Percentiles rank a stretch among this genome's conserved stretches.
phyloP scores from a whole-genome alignment of 2,329 filamentous ascomycete genomes.

The Metarhizium brunneum region DNA sequence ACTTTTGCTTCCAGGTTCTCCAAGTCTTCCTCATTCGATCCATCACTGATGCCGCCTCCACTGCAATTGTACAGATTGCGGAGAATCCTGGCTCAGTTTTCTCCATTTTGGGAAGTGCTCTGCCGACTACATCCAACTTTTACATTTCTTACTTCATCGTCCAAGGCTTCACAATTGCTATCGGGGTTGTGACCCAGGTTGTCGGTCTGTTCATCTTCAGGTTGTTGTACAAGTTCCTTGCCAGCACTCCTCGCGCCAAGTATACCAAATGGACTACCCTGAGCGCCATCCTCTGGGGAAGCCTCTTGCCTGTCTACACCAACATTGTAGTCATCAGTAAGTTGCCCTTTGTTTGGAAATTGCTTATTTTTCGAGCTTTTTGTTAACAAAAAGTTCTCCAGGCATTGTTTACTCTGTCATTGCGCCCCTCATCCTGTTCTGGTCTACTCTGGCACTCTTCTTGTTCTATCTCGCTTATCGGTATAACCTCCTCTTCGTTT shows the following conservation, averaged over 20 bases:
- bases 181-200: slow-evolving; percentile 61
- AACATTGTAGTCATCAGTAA: slow-evolving; percentile 62
- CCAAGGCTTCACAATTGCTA: slow-evolving; percentile 71
- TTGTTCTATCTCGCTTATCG: slow-evolving; percentile 79
- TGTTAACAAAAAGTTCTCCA: slow-evolving; percentile 9
- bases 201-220: slow-evolving; percentile 58
- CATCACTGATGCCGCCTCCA: slow-evolving; percentile 66
- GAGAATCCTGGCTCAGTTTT: slow-evolving; percentile 53
- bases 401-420: slow-evolving; percentile 74
- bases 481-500: slow-evolving; percentile 80
- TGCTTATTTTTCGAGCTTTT: slow-evolving; percentile 10
- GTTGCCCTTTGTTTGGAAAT: slow-evolving; percentile 9
- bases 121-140: slow-evolving; percentile 84
- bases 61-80: slow-evolving; percentile 54
- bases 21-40: slow-evolving; percentile 90
- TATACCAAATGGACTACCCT: slow-evolving; percentile 65
- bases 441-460: slow-evolving; percentile 66
- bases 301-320: slow-evolving; percentile 64
- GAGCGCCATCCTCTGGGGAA: slow-evolving; percentile 66
- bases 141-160: slow-evolving; percentile 87
- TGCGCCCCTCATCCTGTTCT: slow-evolving; percentile 72
- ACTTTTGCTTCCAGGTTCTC: slow-evolving; percentile 86
- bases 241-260: slow-evolving; percentile 70
- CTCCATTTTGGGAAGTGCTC: slow-evolving; percentile 54
- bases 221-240: slow-evolving; percentile 58